These are phyloP conservation scores for Globisporangium solare DNA, from an alignment of 352 stramenopile species.

Conservation along the genomic window DNA sequence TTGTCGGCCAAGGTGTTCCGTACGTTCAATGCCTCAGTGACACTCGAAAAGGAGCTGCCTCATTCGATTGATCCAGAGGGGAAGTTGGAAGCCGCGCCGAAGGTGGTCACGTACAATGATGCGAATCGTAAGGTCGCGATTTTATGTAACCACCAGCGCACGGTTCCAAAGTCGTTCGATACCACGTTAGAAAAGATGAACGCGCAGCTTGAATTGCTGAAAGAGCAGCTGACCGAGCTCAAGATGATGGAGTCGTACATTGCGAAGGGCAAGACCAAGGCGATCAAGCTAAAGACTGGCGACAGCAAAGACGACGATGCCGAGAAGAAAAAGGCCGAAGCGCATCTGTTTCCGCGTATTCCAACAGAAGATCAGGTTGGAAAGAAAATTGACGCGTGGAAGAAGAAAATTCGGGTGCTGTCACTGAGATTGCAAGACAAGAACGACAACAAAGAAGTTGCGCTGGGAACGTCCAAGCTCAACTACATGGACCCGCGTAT, in stretches of 20 bases:
- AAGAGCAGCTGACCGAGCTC: constrained; percentile 94
- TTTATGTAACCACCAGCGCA: constrained; percentile 99
- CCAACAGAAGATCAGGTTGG: constrained; percentile 92
- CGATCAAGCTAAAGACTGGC: constrained; percentile 89
- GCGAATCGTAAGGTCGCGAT: constrained; percentile 99
- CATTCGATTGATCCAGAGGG: constrained; percentile 47
- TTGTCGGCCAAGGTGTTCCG: constrained; percentile 99
- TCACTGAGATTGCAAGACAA: constrained; percentile 96
- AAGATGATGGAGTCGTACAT: constrained; percentile 90
- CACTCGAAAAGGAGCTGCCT: constrained; percentile 96
- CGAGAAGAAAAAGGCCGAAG: constrained; percentile 88
- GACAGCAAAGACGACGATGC: constrained; percentile 82
- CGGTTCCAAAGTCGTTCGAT: constrained; percentile 97
- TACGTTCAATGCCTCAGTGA: constrained; percentile 99
- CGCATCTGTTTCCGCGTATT: constrained; percentile 92
- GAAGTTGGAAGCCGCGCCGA: constrained; percentile 71
- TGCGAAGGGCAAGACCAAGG: constrained; percentile 84
- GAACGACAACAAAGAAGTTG: constrained; percentile 99
- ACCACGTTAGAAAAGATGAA: constrained; percentile 93
- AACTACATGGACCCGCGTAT: constrained; percentile 99
- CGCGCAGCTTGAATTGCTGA: constrained; percentile 90
- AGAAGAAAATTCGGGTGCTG: constrained; percentile 90
- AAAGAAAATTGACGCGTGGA: constrained; percentile 94
- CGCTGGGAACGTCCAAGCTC: constrained; percentile 99
- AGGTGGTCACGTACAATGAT: constrained; percentile 99